A percentile compares a stretch with the other conserved stretches of the same genome.
These are phyloP conservation scores for Diospyros kaki DNA, from an alignment of 148 eudicot genomes.

Conservation along the genomic window DNA sequence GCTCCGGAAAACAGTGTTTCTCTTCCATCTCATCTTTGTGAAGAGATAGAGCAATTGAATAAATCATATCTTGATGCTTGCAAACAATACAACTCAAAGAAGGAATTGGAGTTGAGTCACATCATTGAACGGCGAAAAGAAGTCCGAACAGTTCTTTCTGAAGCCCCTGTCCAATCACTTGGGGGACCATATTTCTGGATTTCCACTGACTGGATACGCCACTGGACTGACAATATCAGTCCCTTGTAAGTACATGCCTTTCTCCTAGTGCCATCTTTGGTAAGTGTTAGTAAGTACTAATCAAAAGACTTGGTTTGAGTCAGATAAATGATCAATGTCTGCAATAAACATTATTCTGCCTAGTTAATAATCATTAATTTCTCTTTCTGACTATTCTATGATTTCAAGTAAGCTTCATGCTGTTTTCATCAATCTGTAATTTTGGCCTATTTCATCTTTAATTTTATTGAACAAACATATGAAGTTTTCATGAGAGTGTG, in stretches of 20 bases:
- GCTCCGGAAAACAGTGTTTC: conserved; percentile 23
- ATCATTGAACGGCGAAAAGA: conserved; percentile 77
- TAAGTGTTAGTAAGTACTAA: neutral
- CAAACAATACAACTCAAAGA: conserved; percentile 56
- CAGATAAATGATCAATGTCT: neutral
- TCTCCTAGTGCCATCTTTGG: conserved; percentile 2
- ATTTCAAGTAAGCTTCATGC: neutral
- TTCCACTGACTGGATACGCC: conserved; percentile 92
- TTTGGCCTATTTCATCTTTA: neutral
- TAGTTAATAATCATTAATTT: neutral
- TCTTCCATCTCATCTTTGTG: conserved; percentile 75
- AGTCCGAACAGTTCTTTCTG: conserved; percentile 81
- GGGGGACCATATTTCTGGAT: conserved; percentile 79
- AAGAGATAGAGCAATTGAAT: conserved; percentile 58
- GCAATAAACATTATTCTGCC: neutral
- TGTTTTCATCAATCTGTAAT: neutral
- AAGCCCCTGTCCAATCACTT: conserved; percentile 68
- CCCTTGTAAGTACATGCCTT: conserved; percentile 46
- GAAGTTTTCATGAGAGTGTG: conserved; percentile 3
- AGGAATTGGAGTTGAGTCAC: conserved; percentile 49
- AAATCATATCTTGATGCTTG: conserved; percentile 48
- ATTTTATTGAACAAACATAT: conserved; percentile 3
- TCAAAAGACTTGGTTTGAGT: too few relatives aligned
- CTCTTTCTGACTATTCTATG: neutral
- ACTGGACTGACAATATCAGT: conserved; percentile 75